Percentiles rank a stretch among this genome's conserved stretches.
phyloP scores from a whole-genome alignment of 306 rosid species.

The Castanopsis chinensis region DNA sequence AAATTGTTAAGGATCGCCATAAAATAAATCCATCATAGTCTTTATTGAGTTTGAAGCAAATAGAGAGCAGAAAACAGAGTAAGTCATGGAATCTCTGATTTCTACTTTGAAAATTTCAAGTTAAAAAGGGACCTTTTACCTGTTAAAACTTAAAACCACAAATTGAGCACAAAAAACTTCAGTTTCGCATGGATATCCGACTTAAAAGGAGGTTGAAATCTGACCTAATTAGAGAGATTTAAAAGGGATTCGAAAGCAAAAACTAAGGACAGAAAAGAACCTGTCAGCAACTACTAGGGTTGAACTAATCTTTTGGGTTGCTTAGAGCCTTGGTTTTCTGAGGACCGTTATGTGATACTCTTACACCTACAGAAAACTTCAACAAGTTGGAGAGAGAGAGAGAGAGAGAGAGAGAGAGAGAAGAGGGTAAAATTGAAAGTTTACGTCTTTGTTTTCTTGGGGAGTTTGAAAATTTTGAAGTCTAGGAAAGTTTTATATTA shows the following conservation, averaged over 20 bases:
- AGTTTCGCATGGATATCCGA: conserved; percentile 37
- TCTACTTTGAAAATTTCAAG: conserved; percentile 40
- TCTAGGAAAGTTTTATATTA: too few relatives aligned
- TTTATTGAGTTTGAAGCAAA: conserved; percentile 58
- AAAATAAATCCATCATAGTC: conserved; percentile 26
- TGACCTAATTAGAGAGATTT: conserved; percentile 46
- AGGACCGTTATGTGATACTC: conserved; percentile 41
- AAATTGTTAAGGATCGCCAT: neutral
- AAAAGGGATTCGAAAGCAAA: conserved; percentile 19
- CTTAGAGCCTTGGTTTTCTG: conserved; percentile 56
- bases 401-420: neutral
- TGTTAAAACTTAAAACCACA: conserved; percentile 19
- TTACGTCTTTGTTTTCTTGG: conserved; percentile 29
- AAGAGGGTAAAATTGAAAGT: conserved; percentile 48
- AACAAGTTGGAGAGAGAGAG: conserved; percentile 31
- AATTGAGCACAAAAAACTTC: conserved; percentile 6
- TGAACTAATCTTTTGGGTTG: conserved; percentile 43
- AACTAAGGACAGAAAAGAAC: conserved; percentile 58
- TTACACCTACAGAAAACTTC: neutral
- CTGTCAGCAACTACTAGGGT: conserved; percentile 65
- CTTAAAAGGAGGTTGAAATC: conserved; percentile 55
- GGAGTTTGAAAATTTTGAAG: neutral
- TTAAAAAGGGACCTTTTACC: conserved; percentile 53
- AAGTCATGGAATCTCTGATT: conserved; percentile 52
- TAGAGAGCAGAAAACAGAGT: conserved; percentile 42